Base-by-base conservation (phyloP, 148 eudicot genomes). In the Arctostaphylos glauca region DNA sequence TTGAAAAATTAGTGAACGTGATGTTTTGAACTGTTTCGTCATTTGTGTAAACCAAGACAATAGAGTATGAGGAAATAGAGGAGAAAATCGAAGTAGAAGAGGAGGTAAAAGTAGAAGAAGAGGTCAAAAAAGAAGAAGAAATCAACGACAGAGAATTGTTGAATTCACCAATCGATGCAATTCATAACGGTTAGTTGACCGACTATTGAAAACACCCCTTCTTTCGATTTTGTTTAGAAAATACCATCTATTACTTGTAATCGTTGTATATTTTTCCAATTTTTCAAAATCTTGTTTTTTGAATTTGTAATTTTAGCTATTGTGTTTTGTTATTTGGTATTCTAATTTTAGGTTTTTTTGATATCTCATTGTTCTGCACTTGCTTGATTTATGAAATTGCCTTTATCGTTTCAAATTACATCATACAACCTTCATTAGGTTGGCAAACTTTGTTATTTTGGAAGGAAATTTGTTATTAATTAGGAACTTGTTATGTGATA, bases 41-140 rank as follows among this genome's bases (percentile, higher is more conserved):
- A n/a, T n/a, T n/a, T n/a, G n/a, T n/a, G n/a, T n/a, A n/a, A 84
- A 66, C 15, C 83, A 84, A 46, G 87, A 76, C 5, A 64, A 82
- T 31, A 43, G 84, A 80, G 53, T 77, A 83, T 41, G 86, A 76
- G 55, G 88, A 87, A 60, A 75, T 81, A 82, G 47, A 23, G 43
- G 71, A 21, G 6, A 43, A 66, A 19, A 13, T 3, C 1, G 74
- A 68, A 41, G 46, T 9, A 43, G 74, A 41, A 43, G 48, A 41
- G 3, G 48, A 38, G 4, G 74, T 41, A 43, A 23, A 74, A 47
- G 77, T 46, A 73, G 53, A 18, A 16, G 76, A 6, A 6, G 49
- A 72, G 6, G 52, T 7, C 3, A 49, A 41, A 13, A 48, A 15
- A 16, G n/a, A 59, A 70, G 85, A 82, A 16, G 88, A 86, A 7